phyloP scores from a whole-genome alignment of 495 filamentous ascomycete genomes.

The Aspergillus conjunctus region DNA sequence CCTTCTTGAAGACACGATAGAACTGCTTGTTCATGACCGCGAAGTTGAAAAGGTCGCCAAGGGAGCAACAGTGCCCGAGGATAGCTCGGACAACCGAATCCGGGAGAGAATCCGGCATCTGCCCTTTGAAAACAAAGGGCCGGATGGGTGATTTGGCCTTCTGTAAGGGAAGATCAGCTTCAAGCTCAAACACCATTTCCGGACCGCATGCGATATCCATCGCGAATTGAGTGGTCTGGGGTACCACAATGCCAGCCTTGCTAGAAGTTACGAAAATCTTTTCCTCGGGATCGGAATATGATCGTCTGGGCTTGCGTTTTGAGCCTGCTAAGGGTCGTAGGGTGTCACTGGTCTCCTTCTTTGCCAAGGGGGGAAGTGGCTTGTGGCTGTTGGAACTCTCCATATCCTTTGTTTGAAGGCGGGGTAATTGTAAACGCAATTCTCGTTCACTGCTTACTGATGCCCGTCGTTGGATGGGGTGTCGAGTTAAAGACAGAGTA shows the following conservation, averaged over 20 bases:
- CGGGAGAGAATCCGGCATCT: constrained; percentile 46
- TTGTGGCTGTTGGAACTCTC: not conserved
- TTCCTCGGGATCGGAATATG: constrained; percentile 20
- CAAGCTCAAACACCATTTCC: constrained; percentile 43
- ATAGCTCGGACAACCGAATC: constrained; percentile 55
- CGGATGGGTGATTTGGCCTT: constrained; percentile 17
- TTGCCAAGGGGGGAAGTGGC: constrained; percentile 8
- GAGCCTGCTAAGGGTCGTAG: not conserved
- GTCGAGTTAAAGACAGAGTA: constrained; percentile 21
- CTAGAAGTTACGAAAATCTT: constrained; percentile 31
- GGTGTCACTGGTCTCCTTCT: constrained; percentile 1
- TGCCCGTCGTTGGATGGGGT: constrained; percentile 15
- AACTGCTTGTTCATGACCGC: constrained; percentile 59
- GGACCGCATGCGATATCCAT: constrained; percentile 28
- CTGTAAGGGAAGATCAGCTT: constrained; percentile 35
- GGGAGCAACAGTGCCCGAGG: constrained; percentile 49
- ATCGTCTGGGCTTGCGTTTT: constrained; percentile 8
- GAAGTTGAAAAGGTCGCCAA: constrained; percentile 61
- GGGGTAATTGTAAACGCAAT: constrained; percentile 38
- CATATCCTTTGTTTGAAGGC: constrained; percentile 38
- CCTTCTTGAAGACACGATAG: constrained; percentile 61
- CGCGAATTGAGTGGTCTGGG: constrained; percentile 26
- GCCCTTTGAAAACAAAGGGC: constrained; percentile 14
- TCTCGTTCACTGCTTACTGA: constrained; percentile 29
- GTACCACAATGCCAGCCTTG: constrained; percentile 20